Evolutionary conservation across 129 eudicot species (phyloP).

Genomic region (carrot (Daucus carota)): DH1_v3.0 NC_030388.2:17403001-17403500

Average conservation of each 20-base stretch:
- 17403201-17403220: constrained; percentile 76
- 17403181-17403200: constrained; percentile 71
- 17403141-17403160: constrained; percentile 22
- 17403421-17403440: constrained; percentile 84
- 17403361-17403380: constrained; percentile 50
- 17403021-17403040: neutral
- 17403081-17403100: neutral
- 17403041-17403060: neutral
- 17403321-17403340: neutral
- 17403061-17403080: neutral
- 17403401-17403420: constrained; percentile 75
- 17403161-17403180: constrained; percentile 82
- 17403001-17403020: neutral
- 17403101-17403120: neutral
- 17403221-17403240: constrained; percentile 67
- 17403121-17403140: neutral
- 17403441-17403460: constrained; percentile 96
- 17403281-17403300: constrained; percentile 83
- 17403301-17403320: constrained; percentile 4
- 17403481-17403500: neutral
- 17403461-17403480: constrained; percentile 60
- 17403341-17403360: neutral
- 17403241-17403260: constrained; percentile 55
- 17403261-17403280: constrained; percentile 93
- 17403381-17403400: constrained; percentile 83